Conservation (phyloP, 331 rosid genomes). For the Rhamnella rubrinervis region DNA sequence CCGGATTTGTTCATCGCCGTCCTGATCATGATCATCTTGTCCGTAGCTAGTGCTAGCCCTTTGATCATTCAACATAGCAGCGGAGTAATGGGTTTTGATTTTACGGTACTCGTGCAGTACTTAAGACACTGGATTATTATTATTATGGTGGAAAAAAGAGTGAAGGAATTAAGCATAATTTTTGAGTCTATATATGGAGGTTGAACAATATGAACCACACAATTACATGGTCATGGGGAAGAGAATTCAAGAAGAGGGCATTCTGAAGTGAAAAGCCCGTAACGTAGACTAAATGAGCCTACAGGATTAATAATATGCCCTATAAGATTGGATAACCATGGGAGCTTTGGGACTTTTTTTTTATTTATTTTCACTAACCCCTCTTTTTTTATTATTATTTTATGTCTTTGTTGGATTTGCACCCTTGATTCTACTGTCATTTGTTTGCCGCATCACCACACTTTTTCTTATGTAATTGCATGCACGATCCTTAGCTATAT, state of each 20-base stretch:
- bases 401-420: no score
- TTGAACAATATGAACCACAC: conserved; percentile 36
- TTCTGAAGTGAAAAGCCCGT: not conserved
- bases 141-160: not conserved
- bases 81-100: not conserved
- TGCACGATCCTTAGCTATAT: no score
- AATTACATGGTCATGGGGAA: not conserved
- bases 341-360: no score
- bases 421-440: no score
- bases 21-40: conserved; percentile 21
- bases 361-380: no score
- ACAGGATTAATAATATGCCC: not conserved
- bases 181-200: not conserved
- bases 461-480: no score
- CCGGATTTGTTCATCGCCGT: conserved; percentile 48
- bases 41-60: conserved; percentile 26
- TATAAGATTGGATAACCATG: no score
- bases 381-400: no score
- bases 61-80: not conserved
- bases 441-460: no score
- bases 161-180: not conserved
- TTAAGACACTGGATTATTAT: not conserved
- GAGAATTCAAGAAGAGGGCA: conserved; percentile 14
- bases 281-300: not conserved
- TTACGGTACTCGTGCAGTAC: not conserved